A percentile compares a stretch with the other conserved stretches of the same genome.
Evolutionary conservation across 2,329 filamentous ascomycete genomes (phyloP).

Genomic region (Aureobasidium musti): DNA sequence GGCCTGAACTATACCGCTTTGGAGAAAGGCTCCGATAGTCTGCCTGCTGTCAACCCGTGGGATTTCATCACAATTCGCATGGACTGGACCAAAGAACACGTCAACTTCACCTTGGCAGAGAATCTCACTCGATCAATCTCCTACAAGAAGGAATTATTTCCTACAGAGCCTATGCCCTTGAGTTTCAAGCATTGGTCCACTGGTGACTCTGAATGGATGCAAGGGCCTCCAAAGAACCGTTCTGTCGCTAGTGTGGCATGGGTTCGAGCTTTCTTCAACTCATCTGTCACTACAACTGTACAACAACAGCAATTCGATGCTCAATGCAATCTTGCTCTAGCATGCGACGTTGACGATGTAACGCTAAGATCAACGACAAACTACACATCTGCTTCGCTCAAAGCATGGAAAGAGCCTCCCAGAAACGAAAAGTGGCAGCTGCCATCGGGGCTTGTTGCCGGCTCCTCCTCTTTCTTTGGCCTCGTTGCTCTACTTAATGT

Average conservation of each 20-base stretch:
- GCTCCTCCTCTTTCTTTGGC: conserved; percentile 15
- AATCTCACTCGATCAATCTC: conserved; percentile 41
- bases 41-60: conserved; percentile 45
- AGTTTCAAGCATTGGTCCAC: conserved; percentile 54
- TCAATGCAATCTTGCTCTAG: background rate
- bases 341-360: conserved; percentile 16
- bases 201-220: conserved; percentile 49
- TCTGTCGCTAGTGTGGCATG: conserved; percentile 50
- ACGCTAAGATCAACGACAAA: background rate
- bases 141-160: conserved; percentile 44
- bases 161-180: conserved; percentile 47
- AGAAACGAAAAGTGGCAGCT: conserved; percentile 12
- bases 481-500: conserved; percentile 14
- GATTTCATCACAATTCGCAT: conserved; percentile 51
- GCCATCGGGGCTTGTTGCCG: background rate
- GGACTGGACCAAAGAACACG: conserved; percentile 50
- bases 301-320: conserved; percentile 6
- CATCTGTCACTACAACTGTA: conserved; percentile 44
- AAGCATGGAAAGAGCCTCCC: conserved; percentile 8
- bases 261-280: conserved; percentile 55
- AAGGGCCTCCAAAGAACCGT: conserved; percentile 47
- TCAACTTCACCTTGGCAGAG: conserved; percentile 49
- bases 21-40: conserved; percentile 29
- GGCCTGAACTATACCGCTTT: conserved; percentile 47
- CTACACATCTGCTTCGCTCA: conserved; percentile 10